Base-by-base conservation (phyloP, 108 stramenopile species). In the Cyclotella distinguenda region DNA sequence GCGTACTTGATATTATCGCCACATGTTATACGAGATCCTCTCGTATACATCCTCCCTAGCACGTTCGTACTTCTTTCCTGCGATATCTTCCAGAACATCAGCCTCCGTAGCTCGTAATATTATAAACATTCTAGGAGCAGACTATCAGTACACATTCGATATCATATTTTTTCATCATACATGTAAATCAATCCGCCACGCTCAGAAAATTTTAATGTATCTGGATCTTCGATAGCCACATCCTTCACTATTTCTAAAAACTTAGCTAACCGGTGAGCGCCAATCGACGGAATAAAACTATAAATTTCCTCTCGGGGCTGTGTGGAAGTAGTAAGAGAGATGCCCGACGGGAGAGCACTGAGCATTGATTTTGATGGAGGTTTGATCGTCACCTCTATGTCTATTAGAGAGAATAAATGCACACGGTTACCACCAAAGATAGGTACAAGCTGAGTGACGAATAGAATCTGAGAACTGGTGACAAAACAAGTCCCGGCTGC, bases 401-500 rank as follows among this genome's bases (percentile, higher is more conserved):
- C 74, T 32, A 44, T 68, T 30, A 93, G 35, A 23, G 76, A 78
- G 45, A 90, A 85, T 55, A 84, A 45, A 23, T 59, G 70, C 16
- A 76, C 56, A 32, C 68, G 64, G 23, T 45, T 82, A 0, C 84
- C 77, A 10, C 89, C 89, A n/a, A 93, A 54, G 7, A 93, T 44
- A 19, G 92, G 92, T 49, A 93, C 77, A 23, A 70, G 70, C 36
- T 78, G 83, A 0, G 89, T 90, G 35, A 58, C 50, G 63, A 89
- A 90, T 23, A 93, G 63, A 46, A 93, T 78, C 43, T 88, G 83
- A 23, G 72, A 74, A 9, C 70, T 34, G 8, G 87, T 87, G 0
- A 90, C 68, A 53, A 77, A 85, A 50, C 89, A 90, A 3, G 80
- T 87, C 0, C 92, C 92, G 16, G 89, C 75, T 7, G 83, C 74